Percentiles rank a stretch among this genome's conserved stretches.
Conservation (phyloP, 2,329 filamentous ascomycete genomes). For the Plectosphaerella cucumerina region DNA sequence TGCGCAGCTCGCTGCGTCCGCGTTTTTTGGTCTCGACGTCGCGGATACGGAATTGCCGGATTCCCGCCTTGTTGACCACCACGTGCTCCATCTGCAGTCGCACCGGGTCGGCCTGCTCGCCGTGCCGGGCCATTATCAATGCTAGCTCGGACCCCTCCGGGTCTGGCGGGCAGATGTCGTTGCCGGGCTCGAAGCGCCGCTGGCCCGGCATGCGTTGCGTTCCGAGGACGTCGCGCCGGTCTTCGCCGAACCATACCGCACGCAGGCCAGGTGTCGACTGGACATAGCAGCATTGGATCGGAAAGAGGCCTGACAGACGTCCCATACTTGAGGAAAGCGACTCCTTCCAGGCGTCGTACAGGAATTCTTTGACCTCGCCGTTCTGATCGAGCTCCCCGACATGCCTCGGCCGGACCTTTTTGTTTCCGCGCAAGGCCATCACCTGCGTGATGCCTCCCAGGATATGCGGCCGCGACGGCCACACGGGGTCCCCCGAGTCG, state of each 20-base stretch:
- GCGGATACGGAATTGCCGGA: too few species aligned
- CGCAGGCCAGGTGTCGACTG: conserved; percentile 31
- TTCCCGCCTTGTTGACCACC: too few species aligned
- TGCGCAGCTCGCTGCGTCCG: too few species aligned
- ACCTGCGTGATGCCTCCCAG: conserved; percentile 14
- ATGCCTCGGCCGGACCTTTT: not conserved
- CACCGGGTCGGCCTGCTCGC: too few species aligned
- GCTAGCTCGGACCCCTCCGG: too few species aligned
- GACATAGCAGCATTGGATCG: conserved; percentile 37
- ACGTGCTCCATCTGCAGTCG: too few species aligned
- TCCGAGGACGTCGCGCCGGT: conserved; percentile 38
- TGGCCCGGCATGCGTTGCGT: conserved; percentile 33
- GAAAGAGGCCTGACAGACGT: conserved; percentile 36
- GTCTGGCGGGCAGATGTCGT: not conserved
- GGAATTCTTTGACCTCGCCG: not conserved
- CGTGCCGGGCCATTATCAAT: too few species aligned
- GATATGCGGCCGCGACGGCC: conserved; percentile 8
- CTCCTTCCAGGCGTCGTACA: not conserved
- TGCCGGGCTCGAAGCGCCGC: conserved; percentile 15
- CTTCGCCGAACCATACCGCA: conserved; percentile 35
- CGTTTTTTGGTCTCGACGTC: too few species aligned
- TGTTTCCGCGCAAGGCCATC: conserved; percentile 2
- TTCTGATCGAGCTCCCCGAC: not conserved
- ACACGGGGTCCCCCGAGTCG: conserved; percentile 11
- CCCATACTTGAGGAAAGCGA: not conserved